Conservation (phyloP, 1,284 basidiomycete genomes). For the Termitomyces sp. region DNA sequence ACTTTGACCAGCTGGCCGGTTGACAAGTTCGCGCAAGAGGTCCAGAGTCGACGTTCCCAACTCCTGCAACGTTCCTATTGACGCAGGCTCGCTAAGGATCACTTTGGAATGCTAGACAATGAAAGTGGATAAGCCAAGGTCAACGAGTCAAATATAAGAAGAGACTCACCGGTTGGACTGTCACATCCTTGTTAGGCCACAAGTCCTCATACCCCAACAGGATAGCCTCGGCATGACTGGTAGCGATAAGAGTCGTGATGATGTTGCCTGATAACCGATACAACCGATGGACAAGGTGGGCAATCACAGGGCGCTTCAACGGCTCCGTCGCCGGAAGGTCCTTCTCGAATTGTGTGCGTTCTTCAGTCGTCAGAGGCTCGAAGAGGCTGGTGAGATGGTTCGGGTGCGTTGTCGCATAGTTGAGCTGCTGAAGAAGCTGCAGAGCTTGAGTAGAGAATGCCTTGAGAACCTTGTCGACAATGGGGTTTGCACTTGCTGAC, state of each 20-base stretch:
- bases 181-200: constrained; percentile 63
- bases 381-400: constrained; percentile 79
- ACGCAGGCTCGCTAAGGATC: constrained; percentile 70
- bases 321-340: constrained; percentile 51
- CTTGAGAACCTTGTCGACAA: constrained; percentile 57
- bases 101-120: constrained; percentile 69
- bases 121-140: constrained; percentile 9
- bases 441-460: constrained; percentile 66
- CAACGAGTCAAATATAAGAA: constrained; percentile 3
- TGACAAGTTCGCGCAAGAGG: constrained; percentile 57
- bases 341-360: constrained; percentile 63
- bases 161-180: constrained; percentile 68
- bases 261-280: constrained; percentile 67
- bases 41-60: constrained; percentile 70
- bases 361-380: constrained; percentile 77
- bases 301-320: constrained; percentile 64
- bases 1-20: constrained; percentile 51
- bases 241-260: constrained; percentile 62
- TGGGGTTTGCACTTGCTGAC: constrained; percentile 39
- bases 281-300: constrained; percentile 63
- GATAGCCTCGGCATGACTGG: constrained; percentile 67
- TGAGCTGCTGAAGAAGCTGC: constrained; percentile 79
- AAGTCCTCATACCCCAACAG: constrained; percentile 64
- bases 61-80: constrained; percentile 75
- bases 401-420: constrained; percentile 88